Evolutionary conservation across 192 early-diverging fungal species (phyloP), one percentile per base, ranked within the genome.

Genomic region (Coemansia sp.): DNA sequence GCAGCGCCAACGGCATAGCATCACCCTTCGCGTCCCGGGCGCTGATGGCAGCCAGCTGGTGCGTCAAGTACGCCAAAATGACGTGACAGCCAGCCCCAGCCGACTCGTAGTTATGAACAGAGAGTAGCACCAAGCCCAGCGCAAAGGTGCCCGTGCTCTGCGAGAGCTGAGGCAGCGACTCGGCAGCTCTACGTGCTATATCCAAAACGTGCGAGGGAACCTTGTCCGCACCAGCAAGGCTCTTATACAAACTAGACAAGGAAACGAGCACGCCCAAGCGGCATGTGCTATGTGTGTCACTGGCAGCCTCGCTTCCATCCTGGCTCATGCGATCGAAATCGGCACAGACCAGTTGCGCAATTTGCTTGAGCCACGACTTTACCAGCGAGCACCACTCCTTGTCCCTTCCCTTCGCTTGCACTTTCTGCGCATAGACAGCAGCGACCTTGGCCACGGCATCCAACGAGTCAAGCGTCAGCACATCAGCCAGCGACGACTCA

Each of bases 301-400:
- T n/a, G 5, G 57, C 12, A n/a, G 31, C 6, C 1, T 34, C 57
- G 16, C 12, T 5, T 4, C 33, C 57, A 18, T 24, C 16, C 31
- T 60, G 27, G 31, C 57, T 18, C 57, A 60, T 33, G 16, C 33
- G 31, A 33, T 60, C 57, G 31, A 60, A 60, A 33, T 60, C 31
- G 11, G 29, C 29, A 18, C 31, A 33, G 1, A 60, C 57, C 34
- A 7, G 33, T 10, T 46, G 50, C 5, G 62, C 62, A 5, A 36
- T 36, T 16, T 22, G 49, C 47, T 57, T 55, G 27, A 76, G 57
- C 70, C 69, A 75, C 20, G 70, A 34, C 49, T 65, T 31, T 12
- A 69, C 11, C 18, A 75, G 46, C 31, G 52, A 29, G n/a, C 34
- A 20, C 79, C 79, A 81, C 62, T 74, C 64, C 43, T 65, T 38